Conservation (phyloP, 2,329 filamentous ascomycete species). For the Cryphonectria nitschkei region DNA sequence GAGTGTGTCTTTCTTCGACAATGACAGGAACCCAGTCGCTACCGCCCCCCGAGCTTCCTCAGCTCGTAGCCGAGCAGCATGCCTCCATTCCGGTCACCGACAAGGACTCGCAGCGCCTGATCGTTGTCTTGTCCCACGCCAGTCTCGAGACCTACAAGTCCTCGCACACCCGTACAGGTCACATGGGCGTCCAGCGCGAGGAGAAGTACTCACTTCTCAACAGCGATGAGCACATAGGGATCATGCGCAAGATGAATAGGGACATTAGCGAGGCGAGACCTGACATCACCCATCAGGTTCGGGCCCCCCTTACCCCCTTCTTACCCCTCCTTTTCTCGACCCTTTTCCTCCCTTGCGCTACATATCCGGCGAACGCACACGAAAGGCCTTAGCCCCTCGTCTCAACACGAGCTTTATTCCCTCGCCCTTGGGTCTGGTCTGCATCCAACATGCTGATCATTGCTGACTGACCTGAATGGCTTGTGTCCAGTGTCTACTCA, state of each 20-base stretch:
- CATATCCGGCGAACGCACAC: background rate
- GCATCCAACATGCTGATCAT: constrained; percentile 50
- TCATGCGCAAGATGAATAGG: constrained; percentile 99
- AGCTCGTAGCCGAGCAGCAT: constrained; percentile 92
- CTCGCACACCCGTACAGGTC: constrained; percentile 70
- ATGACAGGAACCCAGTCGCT: constrained; percentile 86
- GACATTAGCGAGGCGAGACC: constrained; percentile 97
- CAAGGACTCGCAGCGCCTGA: constrained; percentile 88
- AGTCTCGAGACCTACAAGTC: constrained; percentile 98
- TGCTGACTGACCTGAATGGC: constrained; percentile 36
- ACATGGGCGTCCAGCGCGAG: constrained; percentile 70
- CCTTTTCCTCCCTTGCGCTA: background rate
- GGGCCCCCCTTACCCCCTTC: constrained; percentile 28
- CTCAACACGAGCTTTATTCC: constrained; percentile 14
- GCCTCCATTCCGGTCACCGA: constrained; percentile 81
- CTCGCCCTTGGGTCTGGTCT: constrained; percentile 32
- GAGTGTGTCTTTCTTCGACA: constrained; percentile 27
- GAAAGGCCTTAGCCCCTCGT: background rate
- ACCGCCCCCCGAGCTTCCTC: constrained; percentile 86
- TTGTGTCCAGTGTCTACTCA: constrained; percentile 80
- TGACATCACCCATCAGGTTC: constrained; percentile 97
- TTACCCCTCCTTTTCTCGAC: constrained; percentile 18
- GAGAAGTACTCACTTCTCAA: constrained; percentile 98
- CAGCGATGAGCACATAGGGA: constrained; percentile 97
- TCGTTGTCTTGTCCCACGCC: constrained; percentile 95